Evolutionary conservation across 495 filamentous ascomycete species (phyloP), one percentile per base, ranked within the genome.

Genomic region (Neurospora cerealis): DNA sequence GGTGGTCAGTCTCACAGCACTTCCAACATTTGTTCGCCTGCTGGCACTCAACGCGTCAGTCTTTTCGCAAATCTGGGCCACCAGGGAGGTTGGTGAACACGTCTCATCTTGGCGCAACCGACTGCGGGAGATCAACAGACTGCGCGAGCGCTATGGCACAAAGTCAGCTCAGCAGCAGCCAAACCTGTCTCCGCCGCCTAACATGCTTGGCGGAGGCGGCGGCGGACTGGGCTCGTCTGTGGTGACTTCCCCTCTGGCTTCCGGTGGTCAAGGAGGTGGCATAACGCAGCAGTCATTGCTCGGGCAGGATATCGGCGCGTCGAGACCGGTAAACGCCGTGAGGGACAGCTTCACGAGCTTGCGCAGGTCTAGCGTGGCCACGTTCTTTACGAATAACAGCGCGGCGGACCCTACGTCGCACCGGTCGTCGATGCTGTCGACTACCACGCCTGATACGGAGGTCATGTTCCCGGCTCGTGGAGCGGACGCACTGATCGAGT

Each of bases 41-140:
- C 86, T 99, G 8, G 94, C 95, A 2, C 87, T 98, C 73, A 98
- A 97, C 80, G 94, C 96, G 2, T 96, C 93, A 15, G 93, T 98
- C 21, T 97, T 97, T 81, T 92, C 91, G 8, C 88, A 92, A 69
- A 95, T 98, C 66, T 98, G 96, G 93, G 83, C 84, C 11, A 91
- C 91, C 77, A 89, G 90, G 73, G 89, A 92, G 72, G 91, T 91
- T 44, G 92, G 93, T 73, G 94, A 97, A 82, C 89, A 97, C 77
- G 85, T 95, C 13, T 96, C 94, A 0, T 92, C 93, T 19, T 98
- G 96, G 95, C 89, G 94, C 37, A 93, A 91, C 71, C 89, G 96
- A 69, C 87, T 98, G 6, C 89, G 90, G 34, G 91, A 96, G 78
- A 97, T 99, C 78, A 91, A 91, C 77, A 86, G 88, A 70, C 86